phyloP scores from a whole-genome alignment of 2,329 filamentous ascomycete species.

The Trichoderma gracile region DNA sequence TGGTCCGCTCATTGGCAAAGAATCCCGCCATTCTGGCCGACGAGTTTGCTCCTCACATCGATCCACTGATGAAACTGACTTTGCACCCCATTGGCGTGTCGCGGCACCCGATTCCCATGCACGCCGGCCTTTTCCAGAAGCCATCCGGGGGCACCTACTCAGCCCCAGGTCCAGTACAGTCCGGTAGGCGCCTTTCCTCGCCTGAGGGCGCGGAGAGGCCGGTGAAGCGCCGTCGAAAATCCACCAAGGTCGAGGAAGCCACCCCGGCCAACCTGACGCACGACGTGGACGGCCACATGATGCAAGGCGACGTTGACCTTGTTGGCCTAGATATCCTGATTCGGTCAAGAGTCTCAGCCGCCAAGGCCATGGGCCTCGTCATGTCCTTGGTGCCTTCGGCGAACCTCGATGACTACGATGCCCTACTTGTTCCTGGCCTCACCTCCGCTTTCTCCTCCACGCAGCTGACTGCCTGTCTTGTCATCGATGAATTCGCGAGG shows the following conservation, averaged over 20 bases:
- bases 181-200: slow-evolving; percentile 52
- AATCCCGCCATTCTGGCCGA: slow-evolving; percentile 64
- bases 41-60: slow-evolving; percentile 74
- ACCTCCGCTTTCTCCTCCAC: slow-evolving; percentile 77
- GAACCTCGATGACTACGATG: slow-evolving; percentile 64
- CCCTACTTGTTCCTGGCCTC: slow-evolving; percentile 65
- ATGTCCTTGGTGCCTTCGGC: slow-evolving; percentile 73
- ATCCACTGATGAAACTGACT: slow-evolving; percentile 79
- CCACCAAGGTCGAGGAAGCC: slow-evolving; percentile 75
- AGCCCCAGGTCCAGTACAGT: slow-evolving; percentile 47
- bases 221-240: slow-evolving; percentile 77
- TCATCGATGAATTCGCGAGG: slow-evolving; percentile 86
- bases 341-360: slow-evolving; percentile 83
- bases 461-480: slow-evolving; percentile 78
- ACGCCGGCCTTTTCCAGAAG: slow-evolving; percentile 83
- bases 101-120: slow-evolving; percentile 89
- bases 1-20: slow-evolving; percentile 68
- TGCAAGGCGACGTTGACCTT: slow-evolving; percentile 93
- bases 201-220: slow-evolving; percentile 61
- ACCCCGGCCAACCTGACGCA: slow-evolving; percentile 69
- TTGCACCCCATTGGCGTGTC: slow-evolving; percentile 91
- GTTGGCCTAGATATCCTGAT: slow-evolving; percentile 88
- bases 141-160: slow-evolving; percentile 86
- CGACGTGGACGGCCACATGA: slow-evolving; percentile 97
- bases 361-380: slow-evolving; percentile 80